Conservation (phyloP, 768 basidiomycete species). For the Naematelia encephala region DNA sequence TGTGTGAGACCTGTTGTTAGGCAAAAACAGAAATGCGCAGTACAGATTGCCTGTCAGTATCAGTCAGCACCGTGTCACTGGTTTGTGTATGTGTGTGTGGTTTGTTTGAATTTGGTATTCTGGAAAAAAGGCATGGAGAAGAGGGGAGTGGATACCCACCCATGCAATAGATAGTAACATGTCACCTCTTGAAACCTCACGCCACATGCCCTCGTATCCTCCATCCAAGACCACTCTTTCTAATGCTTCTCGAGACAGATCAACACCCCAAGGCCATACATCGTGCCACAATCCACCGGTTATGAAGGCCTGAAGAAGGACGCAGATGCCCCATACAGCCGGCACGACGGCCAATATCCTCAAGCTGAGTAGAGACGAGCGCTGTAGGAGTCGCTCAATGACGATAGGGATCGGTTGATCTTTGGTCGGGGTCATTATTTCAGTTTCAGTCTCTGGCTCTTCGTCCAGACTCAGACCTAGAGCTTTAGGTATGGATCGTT, state of each 20-base stretch:
- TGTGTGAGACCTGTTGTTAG: conserved; percentile 84
- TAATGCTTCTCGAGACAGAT: conserved; percentile 32
- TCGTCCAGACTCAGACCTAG: not conserved
- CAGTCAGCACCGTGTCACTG: not conserved
- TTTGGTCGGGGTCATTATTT: not conserved
- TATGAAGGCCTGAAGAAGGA: conserved; percentile 23
- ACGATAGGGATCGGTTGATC: conserved; percentile 5
- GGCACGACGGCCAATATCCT: conserved; percentile 46
- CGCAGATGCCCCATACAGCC: conserved; percentile 30
- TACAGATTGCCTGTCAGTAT: conserved; percentile 64
- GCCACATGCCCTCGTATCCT: conserved; percentile 20
- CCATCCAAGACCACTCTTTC: conserved; percentile 26
- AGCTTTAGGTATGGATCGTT: not conserved
- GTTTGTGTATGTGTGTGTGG: no score
- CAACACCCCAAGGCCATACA: conserved; percentile 41
- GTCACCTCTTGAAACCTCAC: conserved; percentile 23
- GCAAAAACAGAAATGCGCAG: conserved; percentile 81
- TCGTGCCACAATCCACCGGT: conserved; percentile 29
- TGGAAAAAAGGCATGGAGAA: not conserved
- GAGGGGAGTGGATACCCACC: conserved; percentile 27
- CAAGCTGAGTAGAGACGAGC: conserved; percentile 34
- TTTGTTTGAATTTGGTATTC: no score
- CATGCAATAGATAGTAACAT: conserved; percentile 40
- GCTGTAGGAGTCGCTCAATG: conserved; percentile 18
- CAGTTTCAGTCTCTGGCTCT: not conserved